Base-by-base conservation (phyloP, 768 basidiomycete species). In the Hericium alpestre region DNA sequence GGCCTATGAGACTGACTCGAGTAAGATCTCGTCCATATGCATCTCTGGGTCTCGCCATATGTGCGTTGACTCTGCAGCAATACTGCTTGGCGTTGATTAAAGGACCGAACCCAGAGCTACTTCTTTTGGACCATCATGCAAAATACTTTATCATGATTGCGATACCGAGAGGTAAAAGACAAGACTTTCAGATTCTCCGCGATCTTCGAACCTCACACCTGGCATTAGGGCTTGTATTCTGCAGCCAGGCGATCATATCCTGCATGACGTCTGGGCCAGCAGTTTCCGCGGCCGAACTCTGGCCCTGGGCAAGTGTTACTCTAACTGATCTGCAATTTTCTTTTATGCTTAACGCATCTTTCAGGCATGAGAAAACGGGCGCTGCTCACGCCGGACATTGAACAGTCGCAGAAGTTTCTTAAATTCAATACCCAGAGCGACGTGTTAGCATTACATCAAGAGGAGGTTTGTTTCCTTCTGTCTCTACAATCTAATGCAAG, bases 381-480 rank as follows among this genome's bases (percentile, higher is more conserved):
- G 0, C 70, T 83, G 1, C 71, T 79, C 50, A 64, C 87, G 3
- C 65, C 72, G 3, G 80, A 85, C 55, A 72, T 86, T 48, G 76
- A 79, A 38, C 56, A 62, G 2, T 63, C 71, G 32, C 57, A 61
- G 1, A 67, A 69, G 13, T 63, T 76, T 2, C 69, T 71, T 54
- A 63, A 68, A 57, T 65, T 87, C 10, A 67, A 73, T 25, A 85
- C 84, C 2, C 61, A 73, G 18, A 86, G 84, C 54, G 85, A 87
- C 62, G 81, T 86, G 0, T 80, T 88, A 60, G 68, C 84, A 2
- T 69, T 86, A n/a, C 66, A 73, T 50, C 82, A 82, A 62, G 65
- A 72, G 50, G 69, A 76, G 53, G 85, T 84, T 43, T 5, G 73
- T 40, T 7, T 0, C 25, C 9, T 23, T 54, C 16, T 23, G 22